Conservation (phyloP, 2,329 filamentous ascomycete genomes). For the Colletotrichum lupini region DNA sequence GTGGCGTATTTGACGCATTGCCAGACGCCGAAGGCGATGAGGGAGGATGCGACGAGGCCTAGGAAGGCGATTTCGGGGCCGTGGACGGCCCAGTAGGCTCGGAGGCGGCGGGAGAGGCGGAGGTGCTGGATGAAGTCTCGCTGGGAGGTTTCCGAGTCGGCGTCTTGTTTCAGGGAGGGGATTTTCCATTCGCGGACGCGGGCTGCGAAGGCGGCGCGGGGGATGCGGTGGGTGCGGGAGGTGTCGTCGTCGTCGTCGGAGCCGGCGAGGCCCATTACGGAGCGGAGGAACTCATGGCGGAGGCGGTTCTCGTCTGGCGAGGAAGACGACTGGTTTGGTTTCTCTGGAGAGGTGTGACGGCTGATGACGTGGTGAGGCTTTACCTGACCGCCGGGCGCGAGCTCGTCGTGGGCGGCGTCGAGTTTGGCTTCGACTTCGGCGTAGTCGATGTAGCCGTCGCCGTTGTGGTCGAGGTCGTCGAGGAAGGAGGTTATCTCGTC, state of each 20-base stretch:
- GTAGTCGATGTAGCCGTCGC: constrained; percentile 63
- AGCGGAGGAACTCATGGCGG: constrained; percentile 63
- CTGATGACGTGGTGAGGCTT: constrained; percentile 57
- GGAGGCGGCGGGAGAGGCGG: constrained; percentile 55
- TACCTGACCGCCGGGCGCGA: constrained; percentile 53
- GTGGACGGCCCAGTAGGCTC: constrained; percentile 66
- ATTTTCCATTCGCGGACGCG: constrained; percentile 59
- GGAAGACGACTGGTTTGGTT: constrained; percentile 37
- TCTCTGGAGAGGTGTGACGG: constrained; percentile 20
- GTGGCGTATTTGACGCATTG: constrained; percentile 65
- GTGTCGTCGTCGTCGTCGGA: constrained; percentile 47
- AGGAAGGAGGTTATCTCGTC: constrained; percentile 64
- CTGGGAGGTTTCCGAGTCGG: constrained; percentile 58
- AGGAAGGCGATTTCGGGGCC: constrained; percentile 63
- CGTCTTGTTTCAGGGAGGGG: constrained; percentile 58
- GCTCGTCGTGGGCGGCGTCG: constrained; percentile 61
- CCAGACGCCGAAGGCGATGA: constrained; percentile 65
- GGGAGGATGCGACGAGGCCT: constrained; percentile 56
- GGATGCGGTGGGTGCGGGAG: constrained; percentile 52
- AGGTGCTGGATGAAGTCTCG: constrained; percentile 58
- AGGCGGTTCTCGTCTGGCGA: constrained; percentile 44
- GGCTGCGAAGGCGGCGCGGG: constrained; percentile 57
- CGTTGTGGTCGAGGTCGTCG: constrained; percentile 62
- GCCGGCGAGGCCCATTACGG: constrained; percentile 56
- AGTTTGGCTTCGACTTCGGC: constrained; percentile 63